A percentile compares a stretch with the other conserved stretches of the same genome.
Conservation (phyloP, 768 basidiomycete species). For the Daedaleopsis nitida region DNA sequence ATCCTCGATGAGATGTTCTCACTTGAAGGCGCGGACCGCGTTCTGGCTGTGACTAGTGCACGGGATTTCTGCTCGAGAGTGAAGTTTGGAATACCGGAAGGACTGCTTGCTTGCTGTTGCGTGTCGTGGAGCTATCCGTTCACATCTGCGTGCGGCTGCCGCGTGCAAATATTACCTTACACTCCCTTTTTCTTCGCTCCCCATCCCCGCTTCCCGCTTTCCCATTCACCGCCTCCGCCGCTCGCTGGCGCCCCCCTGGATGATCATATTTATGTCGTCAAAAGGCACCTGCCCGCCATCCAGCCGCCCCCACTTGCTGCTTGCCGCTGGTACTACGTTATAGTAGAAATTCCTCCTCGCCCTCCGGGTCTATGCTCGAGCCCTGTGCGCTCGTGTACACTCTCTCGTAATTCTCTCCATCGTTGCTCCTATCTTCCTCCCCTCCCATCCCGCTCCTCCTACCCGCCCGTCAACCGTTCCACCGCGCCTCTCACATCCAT, state of each 20-base stretch:
- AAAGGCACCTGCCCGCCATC: conserved; percentile 9
- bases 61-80: not conserved
- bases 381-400: not conserved
- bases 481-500: too few relatives aligned
- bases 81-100: not conserved
- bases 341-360: not conserved
- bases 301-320: not conserved
- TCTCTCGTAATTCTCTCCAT: not conserved
- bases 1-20: not conserved
- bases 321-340: not conserved
- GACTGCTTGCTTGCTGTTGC: not conserved
- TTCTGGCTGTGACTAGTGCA: not conserved
- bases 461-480: too few relatives aligned
- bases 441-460: not conserved
- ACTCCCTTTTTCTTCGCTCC: not conserved
- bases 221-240: not conserved
- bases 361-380: not conserved
- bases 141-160: not conserved
- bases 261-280: conserved; percentile 18
- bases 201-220: not conserved
- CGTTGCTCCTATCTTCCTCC: not conserved
- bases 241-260: conserved; percentile 5
- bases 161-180: not conserved
- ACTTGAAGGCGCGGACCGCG: not conserved
- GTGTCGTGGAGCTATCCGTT: not conserved